Evolutionary conservation across 257 asterid species (phyloP).

Genomic region (Scutellaria minor): DNA sequence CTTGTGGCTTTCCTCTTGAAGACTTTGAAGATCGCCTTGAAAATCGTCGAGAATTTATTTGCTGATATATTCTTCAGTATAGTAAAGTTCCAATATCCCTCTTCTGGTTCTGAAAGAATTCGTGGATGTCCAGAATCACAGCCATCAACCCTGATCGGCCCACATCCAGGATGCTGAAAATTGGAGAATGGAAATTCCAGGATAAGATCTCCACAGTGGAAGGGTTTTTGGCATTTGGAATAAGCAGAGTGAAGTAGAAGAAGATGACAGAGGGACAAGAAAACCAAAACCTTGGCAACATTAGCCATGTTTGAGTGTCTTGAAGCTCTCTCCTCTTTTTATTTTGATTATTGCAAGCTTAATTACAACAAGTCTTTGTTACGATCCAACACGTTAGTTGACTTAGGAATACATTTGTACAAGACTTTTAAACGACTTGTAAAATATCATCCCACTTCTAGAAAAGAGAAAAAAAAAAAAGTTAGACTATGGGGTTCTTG

Average conservation of each 20-base stretch:
- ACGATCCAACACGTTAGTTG: background rate
- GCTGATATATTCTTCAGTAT: background rate
- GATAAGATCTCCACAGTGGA: conserved; percentile 32
- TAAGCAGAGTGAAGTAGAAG: background rate
- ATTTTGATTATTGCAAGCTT: too few species aligned
- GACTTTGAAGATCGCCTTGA: too few species aligned
- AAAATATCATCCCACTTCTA: background rate
- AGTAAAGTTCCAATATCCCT: too few species aligned
- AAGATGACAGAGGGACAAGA: conserved; percentile 15
- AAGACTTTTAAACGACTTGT: background rate
- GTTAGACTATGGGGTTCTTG: background rate
- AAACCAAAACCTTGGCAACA: background rate
- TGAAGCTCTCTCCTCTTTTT: background rate
- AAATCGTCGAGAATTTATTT: conserved; percentile 16
- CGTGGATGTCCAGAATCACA: background rate
- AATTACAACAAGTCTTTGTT: background rate
- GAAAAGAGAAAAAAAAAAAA: background rate
- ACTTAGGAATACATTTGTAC: background rate
- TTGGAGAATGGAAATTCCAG: conserved; percentile 37
- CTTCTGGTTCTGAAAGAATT: too few species aligned
- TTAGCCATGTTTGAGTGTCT: background rate
- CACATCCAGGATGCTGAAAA: conserved; percentile 24
- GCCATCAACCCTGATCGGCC: conserved; percentile 32
- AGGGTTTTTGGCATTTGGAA: conserved; percentile 17
- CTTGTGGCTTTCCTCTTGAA: too few species aligned